Base-by-base conservation (phyloP, 2,329 filamentous ascomycete species). In the Sporothrix phasma region DNA sequence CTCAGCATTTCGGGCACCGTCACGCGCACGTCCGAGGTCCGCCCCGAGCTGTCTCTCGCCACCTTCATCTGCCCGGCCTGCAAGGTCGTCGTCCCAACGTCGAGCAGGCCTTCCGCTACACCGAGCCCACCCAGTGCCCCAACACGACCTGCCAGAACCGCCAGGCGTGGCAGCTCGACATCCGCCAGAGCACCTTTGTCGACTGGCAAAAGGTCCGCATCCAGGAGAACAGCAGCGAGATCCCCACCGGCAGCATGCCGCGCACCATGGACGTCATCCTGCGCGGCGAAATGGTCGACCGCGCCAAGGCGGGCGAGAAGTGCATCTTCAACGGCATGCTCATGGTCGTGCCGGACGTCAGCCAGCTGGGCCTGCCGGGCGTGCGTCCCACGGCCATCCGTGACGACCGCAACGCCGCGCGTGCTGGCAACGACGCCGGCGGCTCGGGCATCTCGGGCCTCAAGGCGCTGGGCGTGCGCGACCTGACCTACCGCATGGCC, bases 141-240 rank as follows among this genome's bases (percentile, higher is more conserved):
- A 97, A 97, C 72, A 74, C 80, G 29, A 89, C 84, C 6, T 99
- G 94, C 74, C 87, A 87, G 70, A 99, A 99, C 77, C 87, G 94
- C 29, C 79, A 88, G 65, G 91, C 89, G n/a, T 99, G 94, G 94
- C 87, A 92, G 69, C 78, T 99, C n/a, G 93, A 99, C 71, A 97
- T 99, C 71, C 84, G 91, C 49, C 93, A 96, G 75, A 97, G 92
- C 75, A 97, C 92, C 0, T 99, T 99, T 73, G 89, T 99, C 67
- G 94, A 99, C 77, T 99, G 94, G 94, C 94, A 99, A 74, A 97
- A 97, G 75, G 92, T 97, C 26, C 89, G 95, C 67, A 91, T 97
- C 67, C 94, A 99, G 76, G 94, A 99, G 76, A 99, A 97, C 78
- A 96, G 92, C 69, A 93, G 93, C 3, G 94, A 99, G 74, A 99